Evolutionary conservation across 371 early-diverging fungal genomes (phyloP), one percentile per base, ranked within the genome.

Genomic region (Lichtheimia ornata): DNA sequence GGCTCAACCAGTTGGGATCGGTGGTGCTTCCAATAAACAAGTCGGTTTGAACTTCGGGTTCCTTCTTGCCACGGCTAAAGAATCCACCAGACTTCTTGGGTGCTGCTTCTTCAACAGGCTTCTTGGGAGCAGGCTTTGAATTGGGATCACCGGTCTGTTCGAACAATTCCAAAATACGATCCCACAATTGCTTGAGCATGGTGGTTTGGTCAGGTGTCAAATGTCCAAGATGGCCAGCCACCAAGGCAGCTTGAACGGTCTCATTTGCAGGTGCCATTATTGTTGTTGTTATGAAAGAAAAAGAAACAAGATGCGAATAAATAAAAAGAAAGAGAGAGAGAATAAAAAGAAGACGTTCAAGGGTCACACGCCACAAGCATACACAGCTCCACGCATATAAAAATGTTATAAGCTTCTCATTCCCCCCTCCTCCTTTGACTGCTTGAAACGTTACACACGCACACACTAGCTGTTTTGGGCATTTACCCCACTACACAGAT

Each of bases 131-230:
- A n/a, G 61, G 70, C 68, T 65, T 45, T n/a, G 64, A 51, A 44
- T 62, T 62, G 28, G 59, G 61, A 35, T 67, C 65, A 62, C 71
- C 56, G 43, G 72, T 45, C 62, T 73, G 74, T 58, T 82, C 78
- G 59, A 75, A 73, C 67, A 81, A 70, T 20, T 74, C 73, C 17
- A 81, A 73, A 25, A 86, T 56, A 45, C 67, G 71, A 17, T 65
- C 61, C 85, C 86, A 88, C 50, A 85, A 53, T 56, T 88, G 69
- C 61, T 84, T 82, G 40, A 88, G 71, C 51, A 70, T 54, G 28
- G 69, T 75, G 15, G 70, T 72, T 66, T 88, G 84, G 30, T 73
- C 66, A 20, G 75, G 72, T 13, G 81, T 75, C 59, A 88, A 65
- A 41, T 79, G 66, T 53, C 74, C 76, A 56, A 76, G 67, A 57